Percentiles rank a stretch among this genome's conserved stretches.
phyloP scores from a whole-genome alignment of 1,139 yeast species.

The Nadsonia commutata region DNA sequence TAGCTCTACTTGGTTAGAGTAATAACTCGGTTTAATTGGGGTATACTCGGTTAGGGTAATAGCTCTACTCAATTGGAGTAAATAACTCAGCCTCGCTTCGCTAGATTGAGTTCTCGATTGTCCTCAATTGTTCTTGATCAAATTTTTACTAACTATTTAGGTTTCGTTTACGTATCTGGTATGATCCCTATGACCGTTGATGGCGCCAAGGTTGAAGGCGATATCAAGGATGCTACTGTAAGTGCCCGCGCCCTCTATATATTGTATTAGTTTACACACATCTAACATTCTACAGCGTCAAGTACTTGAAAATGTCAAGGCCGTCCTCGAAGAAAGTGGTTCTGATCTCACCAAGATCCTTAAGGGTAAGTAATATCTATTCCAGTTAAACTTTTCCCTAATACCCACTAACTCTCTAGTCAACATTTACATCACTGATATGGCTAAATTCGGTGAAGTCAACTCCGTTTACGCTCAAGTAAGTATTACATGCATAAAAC shows the following conservation, averaged over 20 bases:
- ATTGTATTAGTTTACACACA: too few relatives aligned
- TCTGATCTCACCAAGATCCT: constrained; percentile 69
- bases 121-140: too few relatives aligned
- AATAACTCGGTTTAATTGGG: too few relatives aligned
- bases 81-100: too few relatives aligned
- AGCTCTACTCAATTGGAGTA: not conserved
- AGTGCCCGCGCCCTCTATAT: too few relatives aligned
- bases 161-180: constrained; percentile 82
- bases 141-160: constrained; percentile 19
- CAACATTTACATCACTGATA: constrained; percentile 77
- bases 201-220: constrained; percentile 53
- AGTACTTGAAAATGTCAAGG: constrained; percentile 59
- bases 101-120: too few relatives aligned
- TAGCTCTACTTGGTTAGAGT: too few relatives aligned
- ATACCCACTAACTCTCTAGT: constrained; percentile 24
- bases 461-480: constrained; percentile 60
- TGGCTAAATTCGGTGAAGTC: constrained; percentile 65
- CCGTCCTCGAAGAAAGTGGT: constrained; percentile 66
- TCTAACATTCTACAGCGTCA: constrained; percentile 38
- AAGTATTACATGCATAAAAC: not conserved
- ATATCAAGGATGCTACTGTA: constrained; percentile 36
- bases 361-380: constrained; percentile 26
- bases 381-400: too few relatives aligned
- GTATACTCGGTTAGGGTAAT: not conserved
- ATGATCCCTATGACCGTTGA: constrained; percentile 86